phyloP scores from a whole-genome alignment of 495 filamentous ascomycete genomes.

The Aspergillus cristatus region DNA sequence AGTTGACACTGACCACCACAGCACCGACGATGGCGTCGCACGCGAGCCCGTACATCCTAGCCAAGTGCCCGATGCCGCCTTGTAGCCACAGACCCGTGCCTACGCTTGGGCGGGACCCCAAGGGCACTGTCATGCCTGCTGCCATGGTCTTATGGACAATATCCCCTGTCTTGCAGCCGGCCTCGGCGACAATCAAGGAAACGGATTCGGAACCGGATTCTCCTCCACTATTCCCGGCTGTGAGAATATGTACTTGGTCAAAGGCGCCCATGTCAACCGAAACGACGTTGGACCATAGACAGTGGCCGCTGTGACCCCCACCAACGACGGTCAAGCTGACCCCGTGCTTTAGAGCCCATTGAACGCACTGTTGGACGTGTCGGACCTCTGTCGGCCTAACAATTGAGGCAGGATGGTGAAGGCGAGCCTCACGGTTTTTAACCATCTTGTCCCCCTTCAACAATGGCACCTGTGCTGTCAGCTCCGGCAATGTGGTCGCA shows the following conservation, averaged over 20 bases:
- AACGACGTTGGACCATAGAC: conserved; percentile 44
- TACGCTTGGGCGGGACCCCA: conserved; percentile 53
- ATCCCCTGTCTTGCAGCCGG: conserved; percentile 48
- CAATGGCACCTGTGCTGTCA: conserved; percentile 39
- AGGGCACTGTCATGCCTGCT: conserved; percentile 44
- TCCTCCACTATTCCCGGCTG: conserved; percentile 15
- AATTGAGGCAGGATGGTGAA: conserved; percentile 34
- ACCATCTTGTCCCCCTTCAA: conserved; percentile 23
- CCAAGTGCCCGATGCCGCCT: conserved; percentile 55
- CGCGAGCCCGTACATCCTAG: conserved; percentile 47
- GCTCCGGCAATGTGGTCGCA: conserved; percentile 38
- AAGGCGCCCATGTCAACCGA: conserved; percentile 51
- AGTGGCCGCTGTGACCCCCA: conserved; percentile 53
- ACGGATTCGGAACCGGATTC: conserved; percentile 5
- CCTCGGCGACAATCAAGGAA: conserved; percentile 39
- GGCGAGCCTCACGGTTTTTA: conserved; percentile 46
- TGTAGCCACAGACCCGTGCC: conserved; percentile 55
- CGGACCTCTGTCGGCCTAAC: conserved; percentile 38
- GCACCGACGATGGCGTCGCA: conserved; percentile 54
- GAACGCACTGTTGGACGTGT: conserved; percentile 48
- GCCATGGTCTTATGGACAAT: conserved; percentile 44
- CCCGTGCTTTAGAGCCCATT: conserved; percentile 47
- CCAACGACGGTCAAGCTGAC: conserved; percentile 45
- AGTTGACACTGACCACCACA: conserved; percentile 46
- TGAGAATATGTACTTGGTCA: conserved; percentile 40